Conservation (phyloP, 2,329 filamentous ascomycete genomes). For the Monosporascus cannonballus region DNA sequence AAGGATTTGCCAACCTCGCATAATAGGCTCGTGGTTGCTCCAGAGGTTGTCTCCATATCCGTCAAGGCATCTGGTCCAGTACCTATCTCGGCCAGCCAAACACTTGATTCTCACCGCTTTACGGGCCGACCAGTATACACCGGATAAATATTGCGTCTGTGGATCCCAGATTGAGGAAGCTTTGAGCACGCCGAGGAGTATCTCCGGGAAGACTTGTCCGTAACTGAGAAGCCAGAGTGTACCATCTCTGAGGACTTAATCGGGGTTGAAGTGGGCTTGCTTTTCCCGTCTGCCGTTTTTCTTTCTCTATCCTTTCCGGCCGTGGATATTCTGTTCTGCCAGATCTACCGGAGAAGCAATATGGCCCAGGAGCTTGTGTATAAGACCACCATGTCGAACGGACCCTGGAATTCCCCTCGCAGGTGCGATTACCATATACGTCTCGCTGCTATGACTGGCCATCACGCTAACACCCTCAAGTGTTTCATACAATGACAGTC, state of each 20-base stretch:
- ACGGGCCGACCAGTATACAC: slow-evolving; percentile 13
- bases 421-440: slow-evolving; percentile 39
- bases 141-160: slow-evolving; percentile 13
- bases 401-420: slow-evolving; percentile 44
- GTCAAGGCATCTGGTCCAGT: slow-evolving; percentile 13
- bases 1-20: slow-evolving; percentile 15
- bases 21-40: slow-evolving; percentile 12
- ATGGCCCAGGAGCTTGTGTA: slow-evolving; percentile 38
- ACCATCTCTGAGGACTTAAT: slow-evolving; percentile 8
- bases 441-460: slow-evolving; percentile 12
- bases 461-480: slow-evolving; percentile 24
- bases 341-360: slow-evolving; percentile 9
- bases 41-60: slow-evolving; percentile 15
- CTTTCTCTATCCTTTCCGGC: slow-evolving; percentile 10
- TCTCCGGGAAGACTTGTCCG: background rate
- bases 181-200: slow-evolving; percentile 1
- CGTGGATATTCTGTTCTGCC: slow-evolving; percentile 9
- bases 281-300: slow-evolving; percentile 12
- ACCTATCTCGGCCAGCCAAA: slow-evolving; percentile 13
- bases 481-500: slow-evolving; percentile 23
- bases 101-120: slow-evolving; percentile 14
- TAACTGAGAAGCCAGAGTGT: slow-evolving; percentile 6
- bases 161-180: slow-evolving; percentile 13
- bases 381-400: slow-evolving; percentile 38
- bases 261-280: slow-evolving; percentile 11